These are phyloP conservation scores for Saccharomycopsis sp. DNA, from an alignment of 805 yeast species.

Conservation along the genomic window DNA sequence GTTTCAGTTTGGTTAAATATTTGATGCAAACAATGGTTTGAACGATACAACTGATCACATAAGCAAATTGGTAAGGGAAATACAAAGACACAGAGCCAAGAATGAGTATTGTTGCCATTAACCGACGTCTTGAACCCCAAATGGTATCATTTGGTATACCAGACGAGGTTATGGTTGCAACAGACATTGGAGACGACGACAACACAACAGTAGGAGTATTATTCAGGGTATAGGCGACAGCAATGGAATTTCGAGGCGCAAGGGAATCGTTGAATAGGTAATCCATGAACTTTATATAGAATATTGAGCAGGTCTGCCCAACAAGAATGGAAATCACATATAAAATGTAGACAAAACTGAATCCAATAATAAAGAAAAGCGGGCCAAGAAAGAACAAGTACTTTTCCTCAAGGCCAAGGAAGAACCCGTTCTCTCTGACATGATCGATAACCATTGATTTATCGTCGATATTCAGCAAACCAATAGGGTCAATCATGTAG, in stretches of 20 bases:
- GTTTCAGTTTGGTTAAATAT: too few relatives aligned
- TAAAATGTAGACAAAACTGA: constrained; percentile 37
- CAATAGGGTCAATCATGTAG: constrained; percentile 47
- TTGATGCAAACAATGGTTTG: constrained; percentile 51
- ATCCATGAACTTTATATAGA: neutral
- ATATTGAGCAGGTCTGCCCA: constrained; percentile 11
- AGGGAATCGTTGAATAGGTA: too few relatives aligned
- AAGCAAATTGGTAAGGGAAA: constrained; percentile 79
- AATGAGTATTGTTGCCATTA: constrained; percentile 33
- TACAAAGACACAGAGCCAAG: constrained; percentile 48
- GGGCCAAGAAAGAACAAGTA: constrained; percentile 55
- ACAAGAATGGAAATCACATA: constrained; percentile 26
- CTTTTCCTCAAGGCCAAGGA: constrained; percentile 58
- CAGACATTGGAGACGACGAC: too few relatives aligned
- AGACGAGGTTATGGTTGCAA: too few relatives aligned
- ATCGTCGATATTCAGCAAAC: constrained; percentile 39
- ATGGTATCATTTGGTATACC: too few relatives aligned
- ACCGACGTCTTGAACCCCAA: too few relatives aligned
- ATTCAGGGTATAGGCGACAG: too few relatives aligned
- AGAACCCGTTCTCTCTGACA: constrained; percentile 47
- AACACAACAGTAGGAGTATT: too few relatives aligned
- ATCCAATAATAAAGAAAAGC: constrained; percentile 41
- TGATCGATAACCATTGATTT: constrained; percentile 32
- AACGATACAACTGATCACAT: constrained; percentile 48
- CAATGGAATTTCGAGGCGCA: too few relatives aligned